These are phyloP conservation scores for Mycena crocata DNA, from an alignment of 768 basidiomycete genomes.

Conservation along the genomic window DNA sequence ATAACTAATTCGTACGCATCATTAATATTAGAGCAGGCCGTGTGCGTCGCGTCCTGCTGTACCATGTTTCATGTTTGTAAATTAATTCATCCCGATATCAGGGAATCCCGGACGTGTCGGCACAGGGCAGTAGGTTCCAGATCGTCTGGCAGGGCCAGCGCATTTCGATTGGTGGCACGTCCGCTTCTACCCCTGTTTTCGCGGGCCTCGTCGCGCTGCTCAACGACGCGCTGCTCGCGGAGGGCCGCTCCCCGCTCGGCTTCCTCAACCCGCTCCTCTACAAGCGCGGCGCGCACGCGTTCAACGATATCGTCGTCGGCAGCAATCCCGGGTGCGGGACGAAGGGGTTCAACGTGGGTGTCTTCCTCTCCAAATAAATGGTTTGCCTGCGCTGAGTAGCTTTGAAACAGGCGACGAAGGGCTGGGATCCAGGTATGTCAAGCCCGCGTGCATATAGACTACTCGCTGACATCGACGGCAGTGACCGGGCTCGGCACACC, in stretches of 20 bases:
- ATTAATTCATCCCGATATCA: slow-evolving; percentile 29
- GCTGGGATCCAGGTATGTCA: slow-evolving; percentile 70
- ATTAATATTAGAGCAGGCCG: slow-evolving; percentile 64
- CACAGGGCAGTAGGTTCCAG: slow-evolving; percentile 63
- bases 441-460: not conserved
- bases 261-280: slow-evolving; percentile 78
- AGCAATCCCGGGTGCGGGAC: slow-evolving; percentile 73
- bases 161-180: slow-evolving; percentile 68
- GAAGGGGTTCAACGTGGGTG: slow-evolving; percentile 72
- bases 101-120: slow-evolving; percentile 77
- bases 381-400: slow-evolving; percentile 11
- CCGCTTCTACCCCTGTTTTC: slow-evolving; percentile 73
- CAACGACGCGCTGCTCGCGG: slow-evolving; percentile 68
- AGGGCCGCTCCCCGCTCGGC: slow-evolving; percentile 60
- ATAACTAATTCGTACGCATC: slow-evolving; percentile 3
- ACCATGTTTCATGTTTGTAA: not conserved
- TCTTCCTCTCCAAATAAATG: slow-evolving; percentile 10
- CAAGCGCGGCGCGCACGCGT: slow-evolving; percentile 45
- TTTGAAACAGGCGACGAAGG: slow-evolving; percentile 55
- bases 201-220: slow-evolving; percentile 72
- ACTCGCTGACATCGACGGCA: not conserved
- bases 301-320: slow-evolving; percentile 72
- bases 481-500: slow-evolving; percentile 17
- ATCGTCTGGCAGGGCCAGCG: slow-evolving; percentile 57
- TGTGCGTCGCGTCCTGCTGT: slow-evolving; percentile 43